Evolutionary conservation across 257 asterid genomes (phyloP), one percentile per base, ranked within the genome.

Genomic region (Nicotiana undulata): DNA sequence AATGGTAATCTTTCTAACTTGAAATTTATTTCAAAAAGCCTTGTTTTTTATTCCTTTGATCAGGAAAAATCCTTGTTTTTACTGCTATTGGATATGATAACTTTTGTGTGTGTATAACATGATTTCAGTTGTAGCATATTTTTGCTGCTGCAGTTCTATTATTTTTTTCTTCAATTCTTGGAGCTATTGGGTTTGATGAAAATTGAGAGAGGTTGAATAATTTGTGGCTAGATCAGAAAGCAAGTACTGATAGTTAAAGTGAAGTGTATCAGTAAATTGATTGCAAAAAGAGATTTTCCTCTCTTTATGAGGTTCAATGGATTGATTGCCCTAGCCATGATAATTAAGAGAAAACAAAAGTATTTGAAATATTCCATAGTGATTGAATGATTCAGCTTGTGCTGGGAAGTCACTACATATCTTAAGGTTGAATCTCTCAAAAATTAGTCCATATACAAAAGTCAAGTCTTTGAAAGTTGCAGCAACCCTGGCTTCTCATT

Each of bases 1-100:
- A 92, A 89, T 11, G 94, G 97, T 87, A 82, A 82, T 81, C 55
- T 2, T 26, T 74, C 16, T 28, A 9, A 11, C 34, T 49, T 76
- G 37, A 7, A 55, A 20, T 82, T 60, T 12, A 15, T 79, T 75
- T 76, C 37, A 10, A 44, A n/a, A 37, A 3, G 34, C 58, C 17
- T 22, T 2, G 17, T 49, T 26, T 28, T 17, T 9, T 26, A 1
- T 20, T 10, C 0, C 59, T 72, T 70, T 40, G 49, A 40, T 40
- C 49, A 40, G 46, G 49, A 40, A 8, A 40, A 8, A 8, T 8
- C 11, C 49, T 3, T 32, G 55, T 64, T 53, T 8, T 9, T 49
- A 9, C 67, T 37, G 5, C 5, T 68, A 13, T 40, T 59, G 31
- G 64, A 59, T 59, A 22, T 18, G 12, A n/a, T 18, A n/a, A 53